Conservation (phyloP, 345 rosid species). For the Carallia brachiata region DNA sequence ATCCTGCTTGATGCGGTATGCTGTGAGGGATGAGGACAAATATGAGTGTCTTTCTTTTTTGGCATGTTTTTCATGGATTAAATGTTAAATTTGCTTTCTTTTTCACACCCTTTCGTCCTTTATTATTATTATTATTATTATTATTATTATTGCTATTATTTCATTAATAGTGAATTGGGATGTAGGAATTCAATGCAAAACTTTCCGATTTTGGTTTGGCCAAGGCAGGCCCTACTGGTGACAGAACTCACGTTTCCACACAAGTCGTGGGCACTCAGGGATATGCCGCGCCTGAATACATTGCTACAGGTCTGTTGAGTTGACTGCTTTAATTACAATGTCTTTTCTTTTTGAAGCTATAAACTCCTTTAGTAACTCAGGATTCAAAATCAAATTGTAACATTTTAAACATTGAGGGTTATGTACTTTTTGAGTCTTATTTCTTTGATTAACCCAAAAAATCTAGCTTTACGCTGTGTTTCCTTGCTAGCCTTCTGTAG, state of each 20-base stretch:
- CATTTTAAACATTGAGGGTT: neutral
- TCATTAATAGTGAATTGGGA: conserved; percentile 7
- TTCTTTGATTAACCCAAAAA: neutral
- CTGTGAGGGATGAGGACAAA: neutral
- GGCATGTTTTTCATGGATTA: neutral
- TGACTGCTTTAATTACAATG: neutral
- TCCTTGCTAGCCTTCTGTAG: neutral
- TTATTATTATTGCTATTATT: neutral
- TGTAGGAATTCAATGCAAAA: conserved; percentile 86
- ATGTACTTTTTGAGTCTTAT: neutral
- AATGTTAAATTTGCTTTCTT: neutral
- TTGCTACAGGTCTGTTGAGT: conserved; percentile 77
- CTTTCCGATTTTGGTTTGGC: conserved; percentile 97
- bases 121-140: neutral
- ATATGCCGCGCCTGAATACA: conserved; percentile 96
- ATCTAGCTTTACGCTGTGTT: neutral
- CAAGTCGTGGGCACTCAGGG: conserved; percentile 98
- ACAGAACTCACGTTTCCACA: conserved; percentile 92
- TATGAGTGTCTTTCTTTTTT: neutral
- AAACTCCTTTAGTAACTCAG: too few relatives aligned
- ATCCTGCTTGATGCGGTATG: conserved; percentile 83
- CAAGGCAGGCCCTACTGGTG: conserved; percentile 98
- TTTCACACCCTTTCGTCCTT: neutral
- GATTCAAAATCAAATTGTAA: neutral
- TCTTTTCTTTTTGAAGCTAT: conserved; percentile 5